Percentiles rank a stretch among this genome's conserved stretches.
phyloP scores from a whole-genome alignment of 768 basidiomycete genomes.

The Xerocomellus amylosporus region DNA sequence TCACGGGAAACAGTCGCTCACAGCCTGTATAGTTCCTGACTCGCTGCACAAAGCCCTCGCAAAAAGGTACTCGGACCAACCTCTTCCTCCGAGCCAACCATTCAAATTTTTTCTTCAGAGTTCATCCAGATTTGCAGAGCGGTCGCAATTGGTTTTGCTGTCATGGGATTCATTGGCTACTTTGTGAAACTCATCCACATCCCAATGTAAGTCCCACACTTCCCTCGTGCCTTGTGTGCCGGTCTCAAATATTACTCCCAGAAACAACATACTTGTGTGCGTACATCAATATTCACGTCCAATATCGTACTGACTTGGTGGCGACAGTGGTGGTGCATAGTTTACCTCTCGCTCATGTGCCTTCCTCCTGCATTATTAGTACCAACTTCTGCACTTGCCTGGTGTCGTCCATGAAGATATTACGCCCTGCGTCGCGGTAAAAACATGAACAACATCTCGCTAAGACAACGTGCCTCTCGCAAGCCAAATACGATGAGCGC shows the following conservation, averaged over 20 bases:
- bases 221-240: background rate
- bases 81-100: background rate
- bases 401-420: conserved; percentile 33
- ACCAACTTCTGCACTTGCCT: background rate
- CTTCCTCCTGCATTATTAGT: background rate
- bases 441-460: background rate
- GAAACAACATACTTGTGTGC: conserved; percentile 98
- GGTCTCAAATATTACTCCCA: conserved; percentile 32
- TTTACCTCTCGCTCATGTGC: conserved; percentile 17
- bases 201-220: conserved; percentile 73
- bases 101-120: conserved; percentile 49
- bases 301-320: conserved; percentile 25
- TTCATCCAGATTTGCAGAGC: conserved; percentile 94
- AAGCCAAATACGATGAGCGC: conserved; percentile 49
- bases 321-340: conserved; percentile 72
- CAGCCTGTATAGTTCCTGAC: conserved; percentile 71
- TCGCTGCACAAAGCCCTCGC: conserved; percentile 96
- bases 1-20: conserved; percentile 4
- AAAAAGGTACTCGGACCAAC: conserved; percentile 64
- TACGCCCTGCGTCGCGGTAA: conserved; percentile 34
- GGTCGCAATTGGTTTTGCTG: conserved; percentile 94
- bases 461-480: conserved; percentile 39
- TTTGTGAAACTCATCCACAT: conserved; percentile 98
- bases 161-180: conserved; percentile 99
- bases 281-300: conserved; percentile 35